phyloP scores from a whole-genome alignment of 257 asterid genomes.

The Galeopsis tetrahit region DNA sequence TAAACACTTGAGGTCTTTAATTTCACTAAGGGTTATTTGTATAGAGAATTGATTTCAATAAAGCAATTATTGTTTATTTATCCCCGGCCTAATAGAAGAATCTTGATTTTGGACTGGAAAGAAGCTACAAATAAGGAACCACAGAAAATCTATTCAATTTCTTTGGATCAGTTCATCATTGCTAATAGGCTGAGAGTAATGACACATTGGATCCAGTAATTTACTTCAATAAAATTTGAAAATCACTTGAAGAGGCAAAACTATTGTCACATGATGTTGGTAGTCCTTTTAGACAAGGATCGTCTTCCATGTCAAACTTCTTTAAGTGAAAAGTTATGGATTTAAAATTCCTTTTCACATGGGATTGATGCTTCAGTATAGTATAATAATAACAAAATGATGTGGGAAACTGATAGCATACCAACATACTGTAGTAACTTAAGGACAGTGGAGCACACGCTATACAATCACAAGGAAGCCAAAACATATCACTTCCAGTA shows the following conservation, averaged over 20 bases:
- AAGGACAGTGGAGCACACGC: constrained; percentile 79
- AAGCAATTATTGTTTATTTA: not conserved
- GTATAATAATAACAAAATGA: constrained; percentile 17
- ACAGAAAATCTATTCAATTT: not conserved
- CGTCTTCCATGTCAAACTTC: not conserved
- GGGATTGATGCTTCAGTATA: constrained; percentile 26
- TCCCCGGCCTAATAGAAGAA: not conserved
- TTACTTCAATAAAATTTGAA: not conserved
- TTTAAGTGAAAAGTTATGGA: not conserved
- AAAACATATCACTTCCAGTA: constrained; percentile 82
- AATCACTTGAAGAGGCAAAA: not conserved
- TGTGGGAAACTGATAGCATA: constrained; percentile 42
- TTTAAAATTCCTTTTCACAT: not conserved
- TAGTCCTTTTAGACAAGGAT: not conserved
- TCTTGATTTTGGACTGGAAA: not conserved
- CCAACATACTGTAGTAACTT: constrained; percentile 68
- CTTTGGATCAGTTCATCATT: not conserved
- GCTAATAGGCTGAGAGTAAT: not conserved
- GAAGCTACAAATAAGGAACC: not conserved
- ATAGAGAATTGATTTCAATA: constrained; percentile 3
- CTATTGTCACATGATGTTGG: not conserved
- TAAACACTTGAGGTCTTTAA: not conserved
- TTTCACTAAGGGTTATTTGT: not conserved
- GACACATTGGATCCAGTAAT: not conserved
- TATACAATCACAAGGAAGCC: constrained; percentile 85